Evolutionary conservation across 208 protist species (phyloP).

Genomic region (Angomonas desouzai): DNA sequence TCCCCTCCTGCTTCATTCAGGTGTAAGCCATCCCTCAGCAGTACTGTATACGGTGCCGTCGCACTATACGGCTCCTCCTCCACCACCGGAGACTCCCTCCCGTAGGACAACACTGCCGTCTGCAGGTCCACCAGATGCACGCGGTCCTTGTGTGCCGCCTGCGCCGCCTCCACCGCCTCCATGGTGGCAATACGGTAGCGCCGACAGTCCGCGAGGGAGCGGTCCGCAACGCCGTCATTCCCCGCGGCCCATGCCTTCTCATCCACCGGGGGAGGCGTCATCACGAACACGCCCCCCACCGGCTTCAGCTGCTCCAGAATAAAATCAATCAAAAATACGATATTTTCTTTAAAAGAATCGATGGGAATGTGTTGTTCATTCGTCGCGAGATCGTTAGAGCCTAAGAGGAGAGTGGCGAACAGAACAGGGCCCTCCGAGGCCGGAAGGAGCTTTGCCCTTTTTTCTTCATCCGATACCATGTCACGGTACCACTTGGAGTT

Average conservation of each 20-base stretch:
- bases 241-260: slow-evolving; percentile 18
- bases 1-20: slow-evolving; percentile 27
- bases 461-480: slow-evolving; percentile 21
- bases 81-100: not conserved
- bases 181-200: slow-evolving; percentile 28
- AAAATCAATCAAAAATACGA: slow-evolving; percentile 29
- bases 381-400: slow-evolving; percentile 31
- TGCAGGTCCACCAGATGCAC: slow-evolving; percentile 34
- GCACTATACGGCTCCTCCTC: slow-evolving; percentile 16
- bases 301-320: slow-evolving; percentile 23
- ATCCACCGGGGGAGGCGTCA: slow-evolving; percentile 37
- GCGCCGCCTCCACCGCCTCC: slow-evolving; percentile 18
- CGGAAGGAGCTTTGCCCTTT: slow-evolving; percentile 19
- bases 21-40: slow-evolving; percentile 40
- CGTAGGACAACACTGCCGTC: slow-evolving; percentile 9
- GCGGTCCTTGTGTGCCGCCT: slow-evolving; percentile 8
- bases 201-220: slow-evolving; percentile 16
- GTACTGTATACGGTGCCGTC: slow-evolving; percentile 13
- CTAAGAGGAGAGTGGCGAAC: slow-evolving; percentile 50
- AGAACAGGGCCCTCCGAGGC: slow-evolving; percentile 22
- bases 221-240: not conserved
- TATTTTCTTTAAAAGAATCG: slow-evolving; percentile 27
- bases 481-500: slow-evolving; percentile 50
- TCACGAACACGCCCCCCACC: slow-evolving; percentile 38
- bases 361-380: slow-evolving; percentile 28